Evolutionary conservation across 2,329 filamentous ascomycete species (phyloP), one percentile per base, ranked within the genome.

Genomic region (Tolypocladium inflatum): DNA sequence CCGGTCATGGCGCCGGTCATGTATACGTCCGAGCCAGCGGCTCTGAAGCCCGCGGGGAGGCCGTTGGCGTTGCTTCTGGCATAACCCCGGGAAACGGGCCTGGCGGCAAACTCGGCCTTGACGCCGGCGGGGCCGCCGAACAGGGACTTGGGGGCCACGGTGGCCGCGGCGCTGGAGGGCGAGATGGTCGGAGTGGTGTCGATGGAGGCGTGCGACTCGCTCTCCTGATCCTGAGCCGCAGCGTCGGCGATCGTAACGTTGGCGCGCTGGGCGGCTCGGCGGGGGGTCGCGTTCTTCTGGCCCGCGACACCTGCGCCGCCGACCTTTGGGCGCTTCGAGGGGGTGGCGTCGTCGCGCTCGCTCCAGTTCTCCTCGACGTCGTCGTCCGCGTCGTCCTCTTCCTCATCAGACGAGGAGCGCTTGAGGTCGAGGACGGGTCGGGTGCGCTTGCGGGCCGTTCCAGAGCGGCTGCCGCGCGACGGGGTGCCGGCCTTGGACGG

Each of bases 331-430:
- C 68, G 65, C 68, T 75, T 76, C 26, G 70, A 73, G 2, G 73
- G 73, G 2, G 74, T 76, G 30, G 71, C 67, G 30, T 74, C 67
- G 30, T 74, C 67, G 58, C 68, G 62, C 4, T 67, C 69, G 38
- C 71, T 68, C 55, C 66, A 71, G 60, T 70, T 64, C 10, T 66
- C 64, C 17, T 66, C 63, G 21, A 66, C 65, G 38, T 67, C 60
- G 30, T 68, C 64, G 1, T 69, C 65, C 1, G 64, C 64, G 4
- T 70, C 67, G 8, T 63, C 58, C 11, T 67, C 65, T 41, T 68
- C 62, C 23, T 68, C 65, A 39, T 69, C 63, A 21, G 64, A 63
- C 54, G 62, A 59, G 15, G 63, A 61, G 41, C 64, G 63, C 62
- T 70, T 72, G 61, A 69, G 66, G 23, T 57, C 54, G 30, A 10